These are phyloP conservation scores for Nakazawaea peltata DNA, from an alignment of 805 yeast species.

Conservation along the genomic window DNA sequence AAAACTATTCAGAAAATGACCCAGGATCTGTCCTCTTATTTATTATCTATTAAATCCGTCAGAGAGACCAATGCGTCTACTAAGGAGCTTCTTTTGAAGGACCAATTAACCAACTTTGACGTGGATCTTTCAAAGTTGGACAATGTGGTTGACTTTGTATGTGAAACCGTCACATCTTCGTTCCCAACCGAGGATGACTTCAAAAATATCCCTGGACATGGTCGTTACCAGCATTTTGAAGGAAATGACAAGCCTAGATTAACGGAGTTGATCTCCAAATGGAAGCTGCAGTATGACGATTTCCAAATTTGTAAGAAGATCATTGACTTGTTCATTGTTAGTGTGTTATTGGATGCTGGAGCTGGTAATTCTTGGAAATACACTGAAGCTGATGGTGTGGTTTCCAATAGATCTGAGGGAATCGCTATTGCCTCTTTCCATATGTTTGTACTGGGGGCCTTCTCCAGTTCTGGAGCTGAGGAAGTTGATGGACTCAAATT, in stretches of 20 bases:
- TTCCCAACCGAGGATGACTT: constrained; percentile 33
- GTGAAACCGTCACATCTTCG: constrained; percentile 33
- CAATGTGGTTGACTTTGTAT: constrained; percentile 36
- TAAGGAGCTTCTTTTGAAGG: constrained; percentile 26
- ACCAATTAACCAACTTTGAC: constrained; percentile 33
- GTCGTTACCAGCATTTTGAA: constrained; percentile 61
- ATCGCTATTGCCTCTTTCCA: constrained; percentile 53
- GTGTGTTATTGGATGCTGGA: constrained; percentile 61
- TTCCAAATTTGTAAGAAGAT: constrained; percentile 44
- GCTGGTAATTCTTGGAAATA: constrained; percentile 56
- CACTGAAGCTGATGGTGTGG: constrained; percentile 27
- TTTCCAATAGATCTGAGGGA: constrained; percentile 48
- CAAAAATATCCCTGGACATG: constrained; percentile 51
- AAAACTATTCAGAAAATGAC: too few species aligned
- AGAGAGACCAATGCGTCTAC: constrained; percentile 43
- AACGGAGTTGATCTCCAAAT: constrained; percentile 29
- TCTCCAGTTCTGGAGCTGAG: constrained; percentile 28
- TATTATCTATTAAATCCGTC: constrained; percentile 46
- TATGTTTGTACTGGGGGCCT: constrained; percentile 41
- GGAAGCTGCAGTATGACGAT: constrained; percentile 20
- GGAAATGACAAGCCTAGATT: constrained; percentile 40
- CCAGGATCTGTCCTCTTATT: constrained; percentile 17
- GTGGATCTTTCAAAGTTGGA: constrained; percentile 35
- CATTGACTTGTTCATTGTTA: constrained; percentile 49
- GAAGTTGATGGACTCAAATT: constrained; percentile 38